Evolutionary conservation across 176 grass and related monocot species (phyloP), one percentile per base, ranked within the genome.

Genomic region (Carex pumila): DNA sequence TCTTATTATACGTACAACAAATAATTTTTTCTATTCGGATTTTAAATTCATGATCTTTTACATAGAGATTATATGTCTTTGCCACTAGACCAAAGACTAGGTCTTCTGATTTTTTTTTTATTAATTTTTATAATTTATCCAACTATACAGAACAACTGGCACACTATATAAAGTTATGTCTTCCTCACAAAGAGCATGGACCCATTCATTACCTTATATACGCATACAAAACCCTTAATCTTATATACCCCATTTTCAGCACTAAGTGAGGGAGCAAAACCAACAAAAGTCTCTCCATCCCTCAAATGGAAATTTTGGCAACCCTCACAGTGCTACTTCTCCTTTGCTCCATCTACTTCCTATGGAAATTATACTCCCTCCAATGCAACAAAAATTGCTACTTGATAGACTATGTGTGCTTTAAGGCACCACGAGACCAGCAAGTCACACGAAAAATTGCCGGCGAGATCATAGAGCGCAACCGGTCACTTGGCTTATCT

Each of bases 371-470:
- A 22, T 39, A 80, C 47, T 65, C 30, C 59, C 22, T 12, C 1
- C 36, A 45, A 15, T 3, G 41, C 3, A 13, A 12, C 75, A 53
- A 50, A 39, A 67, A 86, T 17, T 86, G 85, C 75, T 79, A 86
- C 45, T 41, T 86, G 56, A 65, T 86, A 34, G 85, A 86, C 85
- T 86, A 86, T 47, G 85, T 58, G 7, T 81, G 75, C 85, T 86
- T 69, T 18, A 86, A 71, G 60, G 61, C 85, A 56, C 53, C 75
- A 0, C 6, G 43, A 15, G 76, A 86, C 76, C 85, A 62, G n/a
- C 76, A 86, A 62, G 64, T 86, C 76, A 47, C 36, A 63, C 62
- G 39, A 7, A 18, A 54, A 37, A 52, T 43, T 25, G 65, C 71
- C 8, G 79, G 71, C 3, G 76, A 63, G 15, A 50, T 86, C 49